phyloP scores from a whole-genome alignment of 2,329 filamentous ascomycete genomes.

The Cytospora piceae region DNA sequence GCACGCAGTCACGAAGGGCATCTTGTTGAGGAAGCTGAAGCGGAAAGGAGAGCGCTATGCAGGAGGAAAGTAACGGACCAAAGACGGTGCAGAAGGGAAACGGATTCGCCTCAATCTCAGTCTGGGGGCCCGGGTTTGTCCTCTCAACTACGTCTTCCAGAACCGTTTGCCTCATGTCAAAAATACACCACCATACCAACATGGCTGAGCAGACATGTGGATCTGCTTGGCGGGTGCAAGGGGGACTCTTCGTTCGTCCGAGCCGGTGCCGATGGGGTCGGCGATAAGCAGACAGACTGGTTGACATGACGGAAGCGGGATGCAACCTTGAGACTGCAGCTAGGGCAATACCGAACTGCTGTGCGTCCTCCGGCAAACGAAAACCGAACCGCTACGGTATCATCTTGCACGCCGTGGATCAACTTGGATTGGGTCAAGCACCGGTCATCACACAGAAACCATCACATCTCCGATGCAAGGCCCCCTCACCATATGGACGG shows the following conservation, averaged over 20 bases:
- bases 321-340: constrained; percentile 18
- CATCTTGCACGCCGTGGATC: background rate
- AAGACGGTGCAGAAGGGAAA: no score
- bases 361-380: constrained; percentile 12
- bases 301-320: constrained; percentile 16
- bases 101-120: no score
- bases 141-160: background rate
- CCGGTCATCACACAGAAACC: background rate
- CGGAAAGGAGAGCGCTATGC: background rate
- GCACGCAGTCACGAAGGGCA: background rate
- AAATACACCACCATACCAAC: no score
- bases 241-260: background rate
- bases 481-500: background rate
- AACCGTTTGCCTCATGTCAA: no score
- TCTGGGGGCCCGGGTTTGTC: no score
- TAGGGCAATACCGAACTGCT: background rate
- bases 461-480: background rate
- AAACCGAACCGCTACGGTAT: constrained; percentile 6
- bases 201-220: no score
- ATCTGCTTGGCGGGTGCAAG: no score
- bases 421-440: background rate
- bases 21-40: background rate
- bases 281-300: constrained; percentile 6
- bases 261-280: background rate
- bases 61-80: background rate